Evolutionary conservation across 2,329 filamentous ascomycete genomes (phyloP), one percentile per base, ranked within the genome.

Genomic region (Alternaria postmessia): DNA sequence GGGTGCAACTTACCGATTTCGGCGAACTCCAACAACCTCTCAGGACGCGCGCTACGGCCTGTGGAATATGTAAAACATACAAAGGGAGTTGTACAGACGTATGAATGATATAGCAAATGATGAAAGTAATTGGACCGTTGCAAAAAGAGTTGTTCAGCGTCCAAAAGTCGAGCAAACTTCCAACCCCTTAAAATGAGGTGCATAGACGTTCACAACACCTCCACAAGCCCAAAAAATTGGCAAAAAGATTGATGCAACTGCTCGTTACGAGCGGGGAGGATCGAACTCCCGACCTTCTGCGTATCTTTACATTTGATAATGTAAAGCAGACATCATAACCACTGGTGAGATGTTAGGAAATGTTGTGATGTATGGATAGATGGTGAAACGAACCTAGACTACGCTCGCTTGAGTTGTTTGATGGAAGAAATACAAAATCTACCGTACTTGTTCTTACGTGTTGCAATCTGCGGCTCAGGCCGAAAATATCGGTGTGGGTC

Each of bases 291-390:
- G 73, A 77, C 73, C 73, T 76, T 75, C 72, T 75, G 74, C 73
- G 73, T 48, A 16, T 34, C 71, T 67, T 59, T 56, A 62, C 61
- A 74, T 68, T 62, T 24, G 11, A 9, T 24, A 73, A 73, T 76
- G 74, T 77, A 76, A 77, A 75, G 73, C 73, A 75, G 73, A 77
- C 73, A 75, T 77, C 72, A 76, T 77, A 68, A 77, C 74, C 73
- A 75, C 74, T 24, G 22, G 5, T 24, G 22, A 24, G 22, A 24
- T 24, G 22, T 24, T 24, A 24, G 22, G 5, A 24, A 0, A 24
- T 24, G 22, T 24, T 24, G 22, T 24, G 22, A 24, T 24, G 22
- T 0, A 24, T 24, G 22, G 22, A 24, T 24, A 0, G 0, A 24
- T 6, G 22, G 22, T 24, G 22, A 24, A 24, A 24, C 22, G 22